phyloP scores from a whole-genome alignment of 495 filamentous ascomycete genomes.

The Hypoxylon fragiforme region DNA sequence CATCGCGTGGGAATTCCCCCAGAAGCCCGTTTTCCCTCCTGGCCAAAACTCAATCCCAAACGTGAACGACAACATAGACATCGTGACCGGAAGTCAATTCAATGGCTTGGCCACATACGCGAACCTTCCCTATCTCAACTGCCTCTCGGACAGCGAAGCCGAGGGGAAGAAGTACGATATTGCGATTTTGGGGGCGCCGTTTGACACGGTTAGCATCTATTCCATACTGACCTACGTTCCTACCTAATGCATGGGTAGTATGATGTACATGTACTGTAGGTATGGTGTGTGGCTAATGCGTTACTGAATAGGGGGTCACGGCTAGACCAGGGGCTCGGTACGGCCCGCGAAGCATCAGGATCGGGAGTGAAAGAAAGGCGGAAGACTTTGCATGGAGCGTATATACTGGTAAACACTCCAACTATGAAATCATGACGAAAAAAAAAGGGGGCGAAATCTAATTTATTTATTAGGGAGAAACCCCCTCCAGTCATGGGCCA shows the following conservation, averaged over 20 bases:
- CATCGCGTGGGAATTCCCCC: slow-evolving; percentile 31
- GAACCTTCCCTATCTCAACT: slow-evolving; percentile 75
- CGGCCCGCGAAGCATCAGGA: slow-evolving; percentile 78
- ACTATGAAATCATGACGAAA: background rate
- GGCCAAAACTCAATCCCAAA: slow-evolving; percentile 16
- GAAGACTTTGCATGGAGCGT: slow-evolving; percentile 34
- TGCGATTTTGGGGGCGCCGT: slow-evolving; percentile 72
- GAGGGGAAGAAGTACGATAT: slow-evolving; percentile 73
- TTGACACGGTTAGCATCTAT: slow-evolving; percentile 49
- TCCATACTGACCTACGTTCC: too few relatives aligned
- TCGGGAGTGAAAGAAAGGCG: slow-evolving; percentile 55
- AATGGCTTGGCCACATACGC: slow-evolving; percentile 78
- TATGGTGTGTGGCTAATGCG: slow-evolving; percentile 1
- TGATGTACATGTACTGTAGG: too few relatives aligned
- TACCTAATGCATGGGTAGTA: too few relatives aligned
- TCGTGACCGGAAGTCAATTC: slow-evolving; percentile 49
- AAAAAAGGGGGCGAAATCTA: too few relatives aligned
- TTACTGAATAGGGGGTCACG: slow-evolving; percentile 37
- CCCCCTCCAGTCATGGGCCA: slow-evolving; percentile 62
- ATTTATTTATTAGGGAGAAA: slow-evolving; percentile 28
- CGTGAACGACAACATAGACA: slow-evolving; percentile 29
- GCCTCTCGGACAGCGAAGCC: slow-evolving; percentile 65
- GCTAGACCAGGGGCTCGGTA: slow-evolving; percentile 77
- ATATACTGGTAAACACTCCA: slow-evolving; percentile 34
- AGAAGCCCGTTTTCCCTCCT: slow-evolving; percentile 1